Evolutionary conservation across 176 grass and related monocot species (phyloP), one percentile per base, ranked within the genome.

Genomic region (Oropetium thomaeum): DNA sequence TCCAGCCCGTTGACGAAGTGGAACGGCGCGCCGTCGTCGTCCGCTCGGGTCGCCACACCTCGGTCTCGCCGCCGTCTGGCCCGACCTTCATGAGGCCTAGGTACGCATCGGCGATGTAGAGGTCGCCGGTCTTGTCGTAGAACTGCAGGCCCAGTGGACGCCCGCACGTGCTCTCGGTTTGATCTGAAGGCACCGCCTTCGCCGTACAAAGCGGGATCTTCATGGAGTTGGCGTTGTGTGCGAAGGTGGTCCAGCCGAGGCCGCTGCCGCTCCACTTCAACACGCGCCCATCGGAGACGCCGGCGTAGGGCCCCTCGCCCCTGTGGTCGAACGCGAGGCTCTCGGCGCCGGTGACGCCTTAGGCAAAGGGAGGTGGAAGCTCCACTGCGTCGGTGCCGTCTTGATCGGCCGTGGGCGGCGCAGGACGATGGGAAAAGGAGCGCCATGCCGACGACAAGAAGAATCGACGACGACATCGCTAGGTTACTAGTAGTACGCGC

Each of bases 41-140:
- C 84, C 7, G 86, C 90, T 32, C 38, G 10, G 1, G 80, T 43
- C 8, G 83, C 87, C 30, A 89, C 40, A 65, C 37, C 78, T 54
- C 55, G 10, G 81, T 80, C 26, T 48, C 62, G 20, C 86, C 90
- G 13, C 90, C 90, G 20, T 11, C 14, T 2, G 83, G 64, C 0
- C 75, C 82, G 29, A 86, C 86, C 31, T 42, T 63, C 69, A 89
- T 67, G 0, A 89, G 67, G 4, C 90, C 90, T 5, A 31, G 27
- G 79, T 89, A 92, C 1, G 90, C 86, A 40, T 92, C 86, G 16
- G 86, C 90, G 49, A 92, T 70, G 86, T 92, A 92, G 26, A 92
- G 79, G 43, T 83, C 62, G 71, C 83, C 86, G 26, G 82, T 80
- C 30, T 75, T 84, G 28, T 39, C 70, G 65, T 77, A 39, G 45